phyloP scores from a whole-genome alignment of 2,329 filamentous ascomycete species.

The Anthostomella pinea region DNA sequence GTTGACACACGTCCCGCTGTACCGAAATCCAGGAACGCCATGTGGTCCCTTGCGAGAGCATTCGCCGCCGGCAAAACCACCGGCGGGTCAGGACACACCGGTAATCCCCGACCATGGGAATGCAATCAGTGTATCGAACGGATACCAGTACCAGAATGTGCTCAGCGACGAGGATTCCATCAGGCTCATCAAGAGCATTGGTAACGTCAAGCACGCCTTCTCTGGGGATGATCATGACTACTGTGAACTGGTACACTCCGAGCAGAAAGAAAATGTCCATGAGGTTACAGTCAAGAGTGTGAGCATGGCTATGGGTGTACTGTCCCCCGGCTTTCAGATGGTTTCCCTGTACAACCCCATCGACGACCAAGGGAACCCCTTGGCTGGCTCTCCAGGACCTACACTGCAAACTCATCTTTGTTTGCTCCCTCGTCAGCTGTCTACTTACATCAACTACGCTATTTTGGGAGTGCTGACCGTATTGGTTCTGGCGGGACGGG shows the following conservation, averaged over 20 bases:
- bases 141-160: slow-evolving; percentile 97
- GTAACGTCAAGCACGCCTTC: slow-evolving; percentile 82
- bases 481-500: slow-evolving; percentile 49
- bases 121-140: slow-evolving; percentile 70
- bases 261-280: slow-evolving; percentile 60
- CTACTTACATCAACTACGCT: slow-evolving; percentile 78
- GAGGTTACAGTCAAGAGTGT: slow-evolving; percentile 96
- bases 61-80: slow-evolving; percentile 67
- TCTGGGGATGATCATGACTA: slow-evolving; percentile 98
- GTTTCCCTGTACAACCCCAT: slow-evolving; percentile 92
- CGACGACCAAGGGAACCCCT: slow-evolving; percentile 53
- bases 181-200: slow-evolving; percentile 72
- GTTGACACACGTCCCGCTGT: slow-evolving; percentile 87
- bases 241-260: slow-evolving; percentile 80
- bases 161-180: slow-evolving; percentile 73
- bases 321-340: slow-evolving; percentile 81
- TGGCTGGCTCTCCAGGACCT: slow-evolving; percentile 39
- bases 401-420: slow-evolving; percentile 90
- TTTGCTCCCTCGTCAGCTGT: slow-evolving; percentile 82
- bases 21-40: slow-evolving; percentile 75
- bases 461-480: slow-evolving; percentile 56
- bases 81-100: slow-evolving; percentile 53
- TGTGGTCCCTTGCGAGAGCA: slow-evolving; percentile 86
- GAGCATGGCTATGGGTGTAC: slow-evolving; percentile 94
- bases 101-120: slow-evolving; percentile 67